Evolutionary conservation across 140 eudicot genomes (phyloP).

Genomic region (Oenanthe javanica): DNA sequence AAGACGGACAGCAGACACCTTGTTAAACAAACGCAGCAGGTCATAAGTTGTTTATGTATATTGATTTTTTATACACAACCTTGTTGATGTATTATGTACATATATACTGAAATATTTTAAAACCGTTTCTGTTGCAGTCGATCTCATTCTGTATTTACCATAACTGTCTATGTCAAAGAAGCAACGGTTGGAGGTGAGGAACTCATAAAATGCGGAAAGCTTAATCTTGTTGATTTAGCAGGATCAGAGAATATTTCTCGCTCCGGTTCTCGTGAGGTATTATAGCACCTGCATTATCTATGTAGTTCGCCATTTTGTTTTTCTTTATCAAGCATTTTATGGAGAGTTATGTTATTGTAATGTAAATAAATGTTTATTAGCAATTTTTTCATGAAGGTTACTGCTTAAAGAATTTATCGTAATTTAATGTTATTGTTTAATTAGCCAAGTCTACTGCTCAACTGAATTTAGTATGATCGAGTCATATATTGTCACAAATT

Average conservation of each 20-base stretch:
- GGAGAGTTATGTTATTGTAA: background rate
- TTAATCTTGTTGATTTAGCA: constrained; percentile 90
- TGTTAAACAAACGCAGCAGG: constrained; percentile 83
- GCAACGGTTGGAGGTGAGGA: constrained; percentile 66
- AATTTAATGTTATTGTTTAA: background rate
- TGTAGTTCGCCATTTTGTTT: background rate
- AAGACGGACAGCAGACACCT: constrained; percentile 86
- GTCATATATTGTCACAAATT: background rate
- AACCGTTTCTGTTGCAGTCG: constrained; percentile 50
- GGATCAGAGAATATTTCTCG: constrained; percentile 90
- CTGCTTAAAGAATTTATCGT: background rate
- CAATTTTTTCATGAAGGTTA: background rate
- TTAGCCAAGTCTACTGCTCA: background rate
- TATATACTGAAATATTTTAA: background rate
- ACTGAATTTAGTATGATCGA: background rate
- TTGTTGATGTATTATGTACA: constrained; percentile 4
- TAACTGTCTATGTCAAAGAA: constrained; percentile 80
- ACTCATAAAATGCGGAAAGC: constrained; percentile 86
- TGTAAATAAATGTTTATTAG: background rate
- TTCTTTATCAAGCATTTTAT: constrained; percentile 1
- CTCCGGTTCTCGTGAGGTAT: constrained; percentile 81
- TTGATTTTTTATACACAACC: background rate
- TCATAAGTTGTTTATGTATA: constrained; percentile 9
- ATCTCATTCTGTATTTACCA: constrained; percentile 81
- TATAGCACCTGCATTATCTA: background rate